Percentiles rank a stretch among this genome's conserved stretches.
Evolutionary conservation across 768 basidiomycete species (phyloP).

Genomic region (Chiua virens): DNA sequence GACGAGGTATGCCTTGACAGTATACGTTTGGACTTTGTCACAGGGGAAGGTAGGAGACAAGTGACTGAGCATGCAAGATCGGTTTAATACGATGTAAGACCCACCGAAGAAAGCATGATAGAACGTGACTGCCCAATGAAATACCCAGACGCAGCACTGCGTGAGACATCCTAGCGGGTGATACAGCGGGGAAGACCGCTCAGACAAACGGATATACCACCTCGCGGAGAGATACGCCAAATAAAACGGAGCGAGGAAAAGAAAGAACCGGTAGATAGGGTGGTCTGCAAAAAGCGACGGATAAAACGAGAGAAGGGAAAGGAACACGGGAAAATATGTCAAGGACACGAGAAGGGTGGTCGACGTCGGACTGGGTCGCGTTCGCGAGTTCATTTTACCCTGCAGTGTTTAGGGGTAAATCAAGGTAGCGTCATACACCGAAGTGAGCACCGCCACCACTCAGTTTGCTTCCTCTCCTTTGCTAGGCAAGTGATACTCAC

Average conservation of each 20-base stretch:
- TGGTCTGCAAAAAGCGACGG: slow-evolving; percentile 6
- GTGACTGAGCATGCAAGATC: background rate
- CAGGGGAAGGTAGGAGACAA: background rate
- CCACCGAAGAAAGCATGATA: slow-evolving; percentile 24
- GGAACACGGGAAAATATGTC: slow-evolving; percentile 12
- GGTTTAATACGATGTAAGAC: background rate
- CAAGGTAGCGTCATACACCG: no score
- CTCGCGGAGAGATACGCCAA: slow-evolving; percentile 18
- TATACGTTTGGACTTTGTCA: slow-evolving; percentile 13
- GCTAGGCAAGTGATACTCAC: no score
- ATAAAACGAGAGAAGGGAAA: slow-evolving; percentile 17
- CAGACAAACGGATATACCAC: slow-evolving; percentile 22
- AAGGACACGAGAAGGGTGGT: slow-evolving; percentile 12
- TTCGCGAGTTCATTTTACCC: no score
- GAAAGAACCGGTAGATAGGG: slow-evolving; percentile 18
- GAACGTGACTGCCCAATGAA: slow-evolving; percentile 19
- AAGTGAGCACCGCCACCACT: no score
- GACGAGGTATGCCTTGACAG: slow-evolving; percentile 13
- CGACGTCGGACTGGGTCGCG: background rate
- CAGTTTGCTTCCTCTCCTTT: no score
- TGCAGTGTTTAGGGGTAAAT: no score
- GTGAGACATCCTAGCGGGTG: slow-evolving; percentile 25
- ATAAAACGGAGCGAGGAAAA: slow-evolving; percentile 22
- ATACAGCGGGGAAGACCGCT: slow-evolving; percentile 20
- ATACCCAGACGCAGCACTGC: slow-evolving; percentile 25